Percentiles rank a stretch among this genome's conserved stretches.
Conservation (phyloP, 2,329 filamentous ascomycete species). For the Neopestalotiopsis rosae region DNA sequence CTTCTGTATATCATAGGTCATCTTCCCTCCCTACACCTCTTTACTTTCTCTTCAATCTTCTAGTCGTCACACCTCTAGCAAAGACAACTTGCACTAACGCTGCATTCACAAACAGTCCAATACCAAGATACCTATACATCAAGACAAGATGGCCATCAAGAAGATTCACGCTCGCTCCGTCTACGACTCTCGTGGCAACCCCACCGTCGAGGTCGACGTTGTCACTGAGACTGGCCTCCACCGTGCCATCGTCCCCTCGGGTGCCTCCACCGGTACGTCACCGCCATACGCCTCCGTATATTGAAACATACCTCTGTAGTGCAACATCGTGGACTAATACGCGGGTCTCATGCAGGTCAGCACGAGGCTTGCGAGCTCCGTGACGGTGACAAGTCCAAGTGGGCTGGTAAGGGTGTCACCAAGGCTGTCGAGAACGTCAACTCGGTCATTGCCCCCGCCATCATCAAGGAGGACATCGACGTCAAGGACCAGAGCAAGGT, state of each 20-base stretch:
- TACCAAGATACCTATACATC: not conserved
- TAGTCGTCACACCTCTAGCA: not conserved
- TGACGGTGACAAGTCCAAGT: conserved; percentile 86
- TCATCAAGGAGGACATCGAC: conserved; percentile 83
- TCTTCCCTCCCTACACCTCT: not conserved
- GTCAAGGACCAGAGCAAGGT: conserved; percentile 86
- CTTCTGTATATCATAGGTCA: not conserved
- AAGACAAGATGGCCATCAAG: conserved; percentile 80
- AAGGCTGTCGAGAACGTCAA: conserved; percentile 91
- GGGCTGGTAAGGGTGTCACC: conserved; percentile 85
- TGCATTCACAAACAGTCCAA: not conserved
- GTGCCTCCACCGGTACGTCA: conserved; percentile 85
- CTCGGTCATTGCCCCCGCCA: conserved; percentile 75
- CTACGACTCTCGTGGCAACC: conserved; percentile 98
- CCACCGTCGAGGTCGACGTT: conserved; percentile 97
- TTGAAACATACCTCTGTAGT: conserved; percentile 23
- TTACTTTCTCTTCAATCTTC: not conserved
- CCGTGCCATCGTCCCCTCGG: conserved; percentile 96
- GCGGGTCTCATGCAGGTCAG: conserved; percentile 62
- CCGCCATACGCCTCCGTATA: conserved; percentile 28
- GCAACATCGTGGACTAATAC: conserved; percentile 25
- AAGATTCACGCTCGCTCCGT: conserved; percentile 93
- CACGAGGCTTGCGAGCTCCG: conserved; percentile 92
- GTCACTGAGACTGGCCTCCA: conserved; percentile 96
- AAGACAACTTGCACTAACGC: conserved; percentile 6